phyloP scores from a whole-genome alignment of 164 flowering plant genomes.

The Cinnamomum micranthum region DNA sequence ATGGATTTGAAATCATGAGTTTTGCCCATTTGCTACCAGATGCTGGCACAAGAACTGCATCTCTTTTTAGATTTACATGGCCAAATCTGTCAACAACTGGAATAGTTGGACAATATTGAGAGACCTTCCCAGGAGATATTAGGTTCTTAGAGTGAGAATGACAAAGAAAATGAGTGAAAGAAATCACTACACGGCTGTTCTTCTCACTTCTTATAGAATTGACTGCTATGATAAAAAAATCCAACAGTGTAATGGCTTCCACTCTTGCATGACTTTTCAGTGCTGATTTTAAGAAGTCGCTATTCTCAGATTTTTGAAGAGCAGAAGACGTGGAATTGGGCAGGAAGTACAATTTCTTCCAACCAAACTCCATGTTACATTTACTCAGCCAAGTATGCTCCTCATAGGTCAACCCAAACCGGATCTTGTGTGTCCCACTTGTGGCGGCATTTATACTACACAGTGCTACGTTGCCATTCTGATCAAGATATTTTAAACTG shows the following conservation, averaged over 20 bases:
- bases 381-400: conserved; percentile 14
- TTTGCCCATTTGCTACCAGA: conserved; percentile 52
- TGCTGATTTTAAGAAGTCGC: not conserved
- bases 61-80: not conserved
- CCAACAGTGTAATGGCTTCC: not conserved
- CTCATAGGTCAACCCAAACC: not conserved
- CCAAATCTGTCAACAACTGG: conserved; percentile 47
- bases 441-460: not conserved
- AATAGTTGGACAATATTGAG: conserved; percentile 22
- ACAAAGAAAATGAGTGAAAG: conserved; percentile 22
- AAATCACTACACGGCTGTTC: not conserved
- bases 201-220: not conserved
- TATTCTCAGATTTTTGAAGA: conserved; percentile 1
- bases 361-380: conserved; percentile 20
- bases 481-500: not conserved
- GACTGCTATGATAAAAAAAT: not conserved
- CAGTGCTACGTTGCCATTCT: not conserved
- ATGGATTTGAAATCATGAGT: conserved; percentile 50
- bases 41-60: conserved; percentile 52
- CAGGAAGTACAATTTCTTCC: conserved; percentile 10
- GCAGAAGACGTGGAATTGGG: conserved; percentile 3
- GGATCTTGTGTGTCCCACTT: not conserved
- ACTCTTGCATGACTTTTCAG: conserved; percentile 6
- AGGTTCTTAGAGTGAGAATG: conserved; percentile 27
- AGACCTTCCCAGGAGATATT: not conserved